Conservation (phyloP, 257 asterid genomes). For the Craterostigma plantagineum region DNA sequence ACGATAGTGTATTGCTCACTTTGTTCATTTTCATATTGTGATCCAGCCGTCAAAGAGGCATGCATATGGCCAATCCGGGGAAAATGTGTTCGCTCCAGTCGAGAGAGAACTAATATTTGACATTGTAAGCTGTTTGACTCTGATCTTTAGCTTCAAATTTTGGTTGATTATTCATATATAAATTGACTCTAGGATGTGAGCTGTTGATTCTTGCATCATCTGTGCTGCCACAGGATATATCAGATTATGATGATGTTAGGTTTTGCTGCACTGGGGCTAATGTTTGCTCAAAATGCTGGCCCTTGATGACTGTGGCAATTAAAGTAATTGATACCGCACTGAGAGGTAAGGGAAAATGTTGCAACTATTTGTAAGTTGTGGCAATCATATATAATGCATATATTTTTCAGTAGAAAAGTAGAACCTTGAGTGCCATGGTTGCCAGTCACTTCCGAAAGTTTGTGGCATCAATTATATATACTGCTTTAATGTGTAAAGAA, state of each 20-base stretch:
- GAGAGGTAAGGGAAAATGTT: conserved; percentile 36
- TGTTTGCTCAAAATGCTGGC: conserved; percentile 88
- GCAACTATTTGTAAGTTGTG: no score
- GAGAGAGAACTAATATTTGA: conserved; percentile 86
- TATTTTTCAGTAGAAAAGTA: no score
- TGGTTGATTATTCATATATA: no score
- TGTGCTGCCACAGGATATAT: conserved; percentile 45
- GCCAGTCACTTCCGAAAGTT: no score
- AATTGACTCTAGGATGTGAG: conserved; percentile 1
- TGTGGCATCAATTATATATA: no score
- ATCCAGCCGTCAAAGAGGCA: conserved; percentile 81
- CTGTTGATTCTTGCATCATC: conserved; percentile 3
- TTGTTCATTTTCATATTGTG: conserved; percentile 3
- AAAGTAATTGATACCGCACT: conserved; percentile 83
- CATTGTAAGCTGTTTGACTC: conserved; percentile 36
- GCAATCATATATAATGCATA: no score
- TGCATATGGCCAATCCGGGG: conserved; percentile 78
- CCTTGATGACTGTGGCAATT: conserved; percentile 81
- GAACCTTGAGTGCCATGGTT: no score
- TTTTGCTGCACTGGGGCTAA: conserved; percentile 95
- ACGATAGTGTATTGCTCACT: conserved; percentile 6
- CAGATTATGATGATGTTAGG: conserved; percentile 93
- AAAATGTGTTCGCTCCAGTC: conserved; percentile 54
- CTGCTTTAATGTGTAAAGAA: no score
- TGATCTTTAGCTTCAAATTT: neutral